phyloP scores from a whole-genome alignment of 2,329 filamentous ascomycete genomes.

The Capronia coronata region DNA sequence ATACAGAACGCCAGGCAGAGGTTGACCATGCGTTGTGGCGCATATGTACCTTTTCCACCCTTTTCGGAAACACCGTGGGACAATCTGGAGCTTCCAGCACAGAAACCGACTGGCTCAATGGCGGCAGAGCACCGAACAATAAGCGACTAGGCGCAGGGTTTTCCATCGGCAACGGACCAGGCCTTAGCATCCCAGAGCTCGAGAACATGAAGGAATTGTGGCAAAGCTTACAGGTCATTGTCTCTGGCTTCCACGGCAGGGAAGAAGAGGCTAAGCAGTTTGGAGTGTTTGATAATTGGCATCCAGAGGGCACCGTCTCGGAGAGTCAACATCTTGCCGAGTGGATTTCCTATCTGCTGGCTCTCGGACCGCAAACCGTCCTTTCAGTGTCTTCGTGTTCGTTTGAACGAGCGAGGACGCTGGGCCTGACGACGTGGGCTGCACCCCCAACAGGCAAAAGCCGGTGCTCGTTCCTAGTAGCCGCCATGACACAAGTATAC shows the following conservation, averaged over 20 bases:
- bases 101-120: constrained; percentile 59
- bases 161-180: constrained; percentile 50
- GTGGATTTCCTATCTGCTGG: constrained; percentile 56
- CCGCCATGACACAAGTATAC: constrained; percentile 55
- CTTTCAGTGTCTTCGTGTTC: constrained; percentile 45
- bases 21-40: constrained; percentile 59
- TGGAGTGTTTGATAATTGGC: constrained; percentile 48
- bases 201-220: constrained; percentile 61
- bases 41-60: constrained; percentile 59
- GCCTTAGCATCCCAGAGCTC: constrained; percentile 50
- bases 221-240: constrained; percentile 53
- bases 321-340: constrained; percentile 54
- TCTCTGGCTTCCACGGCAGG: constrained; percentile 51
- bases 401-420: constrained; percentile 48
- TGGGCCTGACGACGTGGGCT: constrained; percentile 53
- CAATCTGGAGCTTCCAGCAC: constrained; percentile 54
- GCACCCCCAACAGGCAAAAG: constrained; percentile 42
- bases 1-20: constrained; percentile 43
- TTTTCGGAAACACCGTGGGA: constrained; percentile 51
- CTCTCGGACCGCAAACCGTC: constrained; percentile 52
- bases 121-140: constrained; percentile 46
- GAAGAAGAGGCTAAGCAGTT: constrained; percentile 49
- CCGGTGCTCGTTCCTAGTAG: constrained; percentile 53
- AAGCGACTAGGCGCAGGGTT: constrained; percentile 51
- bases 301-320: constrained; percentile 27